Percentiles rank a stretch among this genome's conserved stretches.
phyloP scores from a whole-genome alignment of 805 yeast genomes.

The Maudiozyma barnettii region DNA sequence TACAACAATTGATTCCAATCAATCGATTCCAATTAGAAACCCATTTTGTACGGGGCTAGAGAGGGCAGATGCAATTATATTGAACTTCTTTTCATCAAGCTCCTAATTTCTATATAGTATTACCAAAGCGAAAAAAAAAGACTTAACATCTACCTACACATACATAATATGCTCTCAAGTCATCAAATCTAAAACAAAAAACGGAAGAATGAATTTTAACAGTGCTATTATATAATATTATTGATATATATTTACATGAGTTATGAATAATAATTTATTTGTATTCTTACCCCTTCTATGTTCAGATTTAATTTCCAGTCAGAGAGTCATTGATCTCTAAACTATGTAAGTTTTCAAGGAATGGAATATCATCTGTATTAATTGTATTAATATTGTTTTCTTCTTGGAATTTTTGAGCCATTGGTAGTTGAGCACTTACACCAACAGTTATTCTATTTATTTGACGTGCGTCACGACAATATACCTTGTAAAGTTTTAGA shows the following conservation, averaged over 20 bases:
- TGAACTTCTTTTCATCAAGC: too few species aligned
- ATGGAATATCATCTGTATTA: conserved; percentile 19
- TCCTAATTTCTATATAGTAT: too few species aligned
- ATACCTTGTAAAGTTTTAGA: conserved; percentile 36
- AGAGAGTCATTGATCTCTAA: conserved; percentile 8
- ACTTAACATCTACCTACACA: too few species aligned
- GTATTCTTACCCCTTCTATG: not conserved
- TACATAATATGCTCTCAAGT: too few species aligned
- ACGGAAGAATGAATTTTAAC: not conserved
- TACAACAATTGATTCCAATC: too few species aligned
- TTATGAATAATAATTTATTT: not conserved
- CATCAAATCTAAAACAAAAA: too few species aligned
- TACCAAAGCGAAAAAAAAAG: too few species aligned
- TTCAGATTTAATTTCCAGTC: not conserved
- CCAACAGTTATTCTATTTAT: conserved; percentile 31
- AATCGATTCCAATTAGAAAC: too few species aligned
- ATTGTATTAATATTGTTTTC: conserved; percentile 16
- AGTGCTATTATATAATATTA: not conserved
- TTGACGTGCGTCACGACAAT: conserved; percentile 33
- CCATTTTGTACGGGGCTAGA: too few species aligned
- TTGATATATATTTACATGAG: not conserved
- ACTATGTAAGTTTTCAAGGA: conserved; percentile 29
- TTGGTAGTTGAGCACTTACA: conserved; percentile 28
- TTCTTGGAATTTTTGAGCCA: conserved; percentile 18
- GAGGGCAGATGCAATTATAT: too few species aligned